Evolutionary conservation across 169 alveolate genomes (phyloP), one percentile per base, ranked within the genome.

Genomic region (Plasmodium vinckei): DNA sequence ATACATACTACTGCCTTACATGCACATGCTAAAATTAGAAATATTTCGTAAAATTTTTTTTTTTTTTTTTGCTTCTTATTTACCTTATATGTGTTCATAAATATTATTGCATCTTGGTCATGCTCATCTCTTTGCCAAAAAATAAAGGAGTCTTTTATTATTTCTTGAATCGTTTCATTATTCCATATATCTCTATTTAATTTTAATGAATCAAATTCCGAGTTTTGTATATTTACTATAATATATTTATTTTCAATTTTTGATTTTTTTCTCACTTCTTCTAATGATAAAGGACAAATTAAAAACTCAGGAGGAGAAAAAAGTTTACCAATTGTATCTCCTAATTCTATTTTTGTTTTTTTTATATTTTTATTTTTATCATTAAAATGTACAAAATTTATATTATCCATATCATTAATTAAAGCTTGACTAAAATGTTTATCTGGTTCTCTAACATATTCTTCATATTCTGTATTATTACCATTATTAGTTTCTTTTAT

Each of bases 101-200:
- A 79, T 9, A 79, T 9, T 23, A 57, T 13, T 1, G 89, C 89
- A 17, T 79, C 89, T 27, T 67, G 70, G 9, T 79, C 89, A 44
- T 79, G 23, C 42, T 79, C 89, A 54, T 79, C 17, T 44, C 89
- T 51, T 9, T 65, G 27, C 89, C 89, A 79, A n/a, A 79, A 79
- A 46, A 79, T 79, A 33, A 79, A 79, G 19, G 47, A 79, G 21
- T 53, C 46, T 69, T 79, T 79, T 25, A 79, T 79, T 23, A 79
- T 79, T 67, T 79, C 69, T 19, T 79, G 89, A 13, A 79, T 44
- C 15, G 54, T 21, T 13, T 79, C 89, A 44, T 79, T 79, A 46
- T 79, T 79, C 89, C 89, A 79, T 33, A 79, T 79, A 27, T 79
- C 89, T 25, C 89, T 64, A 53, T 79, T 79, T 57, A 79, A 33